Evolutionary conservation across 371 early-diverging fungal genomes (phyloP), one percentile per base, ranked within the genome.

Genomic region (Sporodiniella umbellata): DNA sequence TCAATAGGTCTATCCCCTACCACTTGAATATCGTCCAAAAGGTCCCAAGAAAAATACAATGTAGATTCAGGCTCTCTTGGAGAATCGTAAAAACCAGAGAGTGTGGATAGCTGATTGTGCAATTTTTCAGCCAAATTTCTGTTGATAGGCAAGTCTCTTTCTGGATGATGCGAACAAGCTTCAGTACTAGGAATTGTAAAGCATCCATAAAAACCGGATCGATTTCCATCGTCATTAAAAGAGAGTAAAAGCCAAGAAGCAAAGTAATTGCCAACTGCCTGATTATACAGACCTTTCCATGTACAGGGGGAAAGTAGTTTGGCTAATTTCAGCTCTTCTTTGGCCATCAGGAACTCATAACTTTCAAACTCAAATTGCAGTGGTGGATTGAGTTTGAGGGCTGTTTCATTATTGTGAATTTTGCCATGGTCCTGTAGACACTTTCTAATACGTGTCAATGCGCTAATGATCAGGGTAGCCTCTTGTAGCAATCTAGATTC

Each of bases 241-340:
- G 40, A 40, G 10, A 40, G 21, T 22, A 40, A 40, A 22, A 40
- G 40, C 18, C 40, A 40, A 50, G 31, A 48, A 1, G 60, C 66
- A 33, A 56, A 37, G 51, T 51, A 71, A 33, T 52, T 60, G 10
- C 65, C 67, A 17, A 64, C 53, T 2, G 64, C 67, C 30, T 58
- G 42, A 21, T 60, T 57, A 67, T 65, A 71, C 1, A 26, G 23
- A 0, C 51, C 60, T 46, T 58, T 42, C 67, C 64, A 63, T 8
- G 51, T 50, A 12, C 23, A 49, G 21, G 15, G 11, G 23, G 14
- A 33, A 11, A 46, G 42, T 43, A 14, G 56, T 53, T 25, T 62
- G 5, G 56, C 48, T 5, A 23, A 39, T 24, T 53, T 53, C n/a
- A 53, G 15, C 39, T 56, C 62, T 33, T 62, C 62, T 1, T 45